These are phyloP conservation scores for Breviolum minutum DNA, from an alignment of 73 alveolate species.

Conservation along the genomic window DNA sequence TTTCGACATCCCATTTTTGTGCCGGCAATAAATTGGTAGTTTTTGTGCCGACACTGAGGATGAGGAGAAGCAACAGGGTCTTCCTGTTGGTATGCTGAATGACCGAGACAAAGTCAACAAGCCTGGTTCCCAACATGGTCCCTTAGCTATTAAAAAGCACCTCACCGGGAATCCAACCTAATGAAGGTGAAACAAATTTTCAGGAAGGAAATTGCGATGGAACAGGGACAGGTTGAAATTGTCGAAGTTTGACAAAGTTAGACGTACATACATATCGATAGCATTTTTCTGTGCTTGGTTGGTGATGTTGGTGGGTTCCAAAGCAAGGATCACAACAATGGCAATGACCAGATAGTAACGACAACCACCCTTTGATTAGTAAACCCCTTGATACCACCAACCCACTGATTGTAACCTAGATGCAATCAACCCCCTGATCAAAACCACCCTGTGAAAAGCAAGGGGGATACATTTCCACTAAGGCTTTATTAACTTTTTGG, in stretches of 20 bases:
- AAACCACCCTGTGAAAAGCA: too few species aligned
- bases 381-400: not conserved
- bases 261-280: not conserved
- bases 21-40: not conserved
- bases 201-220: too few species aligned
- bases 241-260: not conserved
- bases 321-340: too few species aligned
- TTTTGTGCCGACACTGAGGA: not conserved
- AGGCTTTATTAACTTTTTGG: slow-evolving; percentile 84
- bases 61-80: slow-evolving; percentile 74
- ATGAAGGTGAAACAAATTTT: not conserved
- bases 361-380: not conserved
- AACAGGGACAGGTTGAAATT: not conserved
- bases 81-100: slow-evolving; percentile 94
- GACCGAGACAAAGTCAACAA: slow-evolving; percentile 81
- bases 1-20: too few species aligned
- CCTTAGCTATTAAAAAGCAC: not conserved
- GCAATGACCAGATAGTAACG: too few species aligned
- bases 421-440: too few species aligned
- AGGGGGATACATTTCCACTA: not conserved
- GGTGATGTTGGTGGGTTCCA: too few species aligned
- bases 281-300: too few species aligned
- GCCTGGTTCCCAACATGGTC: slow-evolving; percentile 89
- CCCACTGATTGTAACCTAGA: too few species aligned
- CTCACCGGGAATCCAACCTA: not conserved